Percentiles rank a stretch among this genome's conserved stretches.
These are phyloP conservation scores for Conidiobolus incongruus DNA, from an alignment of 371 early-diverging fungal species.

Conservation along the genomic window DNA sequence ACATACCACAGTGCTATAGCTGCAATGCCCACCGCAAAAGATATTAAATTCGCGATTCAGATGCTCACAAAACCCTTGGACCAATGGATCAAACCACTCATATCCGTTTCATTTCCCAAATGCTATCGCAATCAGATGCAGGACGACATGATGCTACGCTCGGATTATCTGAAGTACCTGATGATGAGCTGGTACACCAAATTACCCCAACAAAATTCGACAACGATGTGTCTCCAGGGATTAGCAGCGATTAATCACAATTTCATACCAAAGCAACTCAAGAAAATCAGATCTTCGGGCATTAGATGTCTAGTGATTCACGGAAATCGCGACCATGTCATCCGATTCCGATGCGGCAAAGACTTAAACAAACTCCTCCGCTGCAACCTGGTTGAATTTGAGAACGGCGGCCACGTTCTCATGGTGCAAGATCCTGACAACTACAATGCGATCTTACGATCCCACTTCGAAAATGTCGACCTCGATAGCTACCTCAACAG, in stretches of 20 bases:
- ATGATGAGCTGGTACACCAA: not conserved
- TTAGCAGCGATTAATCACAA: not conserved
- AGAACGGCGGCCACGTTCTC: conserved; percentile 2
- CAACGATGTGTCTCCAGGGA: not conserved
- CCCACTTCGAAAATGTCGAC: conserved; percentile 1
- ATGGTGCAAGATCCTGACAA: not conserved
- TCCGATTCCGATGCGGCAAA: not conserved
- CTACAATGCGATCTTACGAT: not conserved
- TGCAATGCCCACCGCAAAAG: not conserved
- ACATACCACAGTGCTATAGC: conserved; percentile 6
- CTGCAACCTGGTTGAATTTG: not conserved
- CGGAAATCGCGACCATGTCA: not conserved
- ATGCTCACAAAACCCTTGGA: not conserved
- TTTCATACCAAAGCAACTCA: not conserved
- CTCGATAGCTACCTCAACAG: conserved; percentile 1
- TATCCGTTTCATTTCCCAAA: conserved; percentile 1
- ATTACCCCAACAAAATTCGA: not conserved
- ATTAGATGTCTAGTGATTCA: not conserved
- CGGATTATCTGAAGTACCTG: not conserved
- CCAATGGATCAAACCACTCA: not conserved
- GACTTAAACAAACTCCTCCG: not conserved
- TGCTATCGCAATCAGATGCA: no score
- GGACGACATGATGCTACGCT: not conserved
- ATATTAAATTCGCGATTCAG: not conserved
- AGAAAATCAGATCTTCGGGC: not conserved